Conservation (phyloP, 202 grass and related monocot genomes). For the Tripidium arundinaceum region DNA sequence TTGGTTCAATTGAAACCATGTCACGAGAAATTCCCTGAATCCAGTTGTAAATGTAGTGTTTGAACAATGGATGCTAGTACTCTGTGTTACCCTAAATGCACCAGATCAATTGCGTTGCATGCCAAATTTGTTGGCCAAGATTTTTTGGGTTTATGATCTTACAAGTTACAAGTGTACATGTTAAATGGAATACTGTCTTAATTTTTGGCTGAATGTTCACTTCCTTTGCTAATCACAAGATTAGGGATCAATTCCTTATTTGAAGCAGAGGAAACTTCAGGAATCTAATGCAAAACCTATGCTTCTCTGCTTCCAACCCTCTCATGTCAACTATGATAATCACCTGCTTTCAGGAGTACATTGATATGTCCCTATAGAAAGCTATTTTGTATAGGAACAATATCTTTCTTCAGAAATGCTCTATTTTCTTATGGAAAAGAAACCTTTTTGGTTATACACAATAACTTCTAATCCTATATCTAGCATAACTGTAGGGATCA, state of each 20-base stretch:
- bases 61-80: conserved; percentile 2
- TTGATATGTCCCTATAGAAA: not conserved
- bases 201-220: conserved; percentile 2
- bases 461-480: not conserved
- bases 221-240: conserved; percentile 6
- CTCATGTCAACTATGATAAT: not conserved
- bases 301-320: conserved; percentile 7
- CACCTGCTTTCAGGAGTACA: not conserved
- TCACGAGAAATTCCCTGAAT: not conserved
- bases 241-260: conserved; percentile 1
- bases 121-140: not conserved
- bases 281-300: conserved; percentile 12
- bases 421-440: not conserved
- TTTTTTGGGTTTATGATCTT: conserved; percentile 6
- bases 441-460: not conserved
- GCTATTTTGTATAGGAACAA: not conserved
- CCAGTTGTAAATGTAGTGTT: not conserved
- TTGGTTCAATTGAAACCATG: conserved; percentile 14
- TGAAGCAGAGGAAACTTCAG: conserved; percentile 6
- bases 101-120: conserved; percentile 18
- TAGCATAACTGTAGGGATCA: conserved; percentile 20
- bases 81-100: not conserved
- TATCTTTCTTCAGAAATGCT: not conserved
- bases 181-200: not conserved
- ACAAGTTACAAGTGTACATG: conserved; percentile 6